These are phyloP conservation scores for Termitomyces sp. DNA, from an alignment of 768 basidiomycete genomes.

Conservation along the genomic window DNA sequence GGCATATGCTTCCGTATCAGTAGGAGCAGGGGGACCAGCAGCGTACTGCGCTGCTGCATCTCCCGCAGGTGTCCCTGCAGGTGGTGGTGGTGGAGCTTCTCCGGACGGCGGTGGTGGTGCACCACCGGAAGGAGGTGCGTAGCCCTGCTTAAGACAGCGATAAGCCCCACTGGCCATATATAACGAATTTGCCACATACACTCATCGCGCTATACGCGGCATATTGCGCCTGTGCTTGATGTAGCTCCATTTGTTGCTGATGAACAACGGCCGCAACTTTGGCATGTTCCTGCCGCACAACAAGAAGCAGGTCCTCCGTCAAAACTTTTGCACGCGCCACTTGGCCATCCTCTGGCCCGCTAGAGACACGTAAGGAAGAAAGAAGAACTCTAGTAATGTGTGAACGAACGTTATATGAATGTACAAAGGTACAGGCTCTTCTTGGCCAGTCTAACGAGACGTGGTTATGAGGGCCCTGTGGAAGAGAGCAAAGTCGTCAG, in stretches of 20 bases:
- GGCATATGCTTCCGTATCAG: conserved; percentile 52
- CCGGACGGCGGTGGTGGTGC: conserved; percentile 54
- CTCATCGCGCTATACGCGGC: conserved; percentile 65
- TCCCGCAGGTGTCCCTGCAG: conserved; percentile 44
- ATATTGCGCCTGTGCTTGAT: conserved; percentile 80
- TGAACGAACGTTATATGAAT: conserved; percentile 83
- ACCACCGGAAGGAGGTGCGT: conserved; percentile 46
- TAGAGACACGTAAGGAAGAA: not conserved
- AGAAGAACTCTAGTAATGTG: not conserved
- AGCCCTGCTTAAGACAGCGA: conserved; percentile 27
- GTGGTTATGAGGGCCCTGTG: not conserved
- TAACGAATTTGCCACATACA: conserved; percentile 34
- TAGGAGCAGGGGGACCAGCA: conserved; percentile 35
- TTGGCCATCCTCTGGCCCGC: conserved; percentile 64
- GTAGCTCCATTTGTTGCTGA: conserved; percentile 85
- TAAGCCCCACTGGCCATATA: not conserved
- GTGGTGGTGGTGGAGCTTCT: conserved; percentile 41
- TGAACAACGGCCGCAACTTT: conserved; percentile 56
- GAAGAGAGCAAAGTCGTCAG: not conserved
- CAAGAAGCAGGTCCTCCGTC: conserved; percentile 79
- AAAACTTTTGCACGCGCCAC: conserved; percentile 77
- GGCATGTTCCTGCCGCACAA: conserved; percentile 84
- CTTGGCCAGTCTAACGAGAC: conserved; percentile 12
- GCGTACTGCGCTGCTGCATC: conserved; percentile 36
- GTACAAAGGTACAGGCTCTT: conserved; percentile 85